These are phyloP conservation scores for Irpex sp. DNA, from an alignment of 1,284 basidiomycete species.

Conservation along the genomic window DNA sequence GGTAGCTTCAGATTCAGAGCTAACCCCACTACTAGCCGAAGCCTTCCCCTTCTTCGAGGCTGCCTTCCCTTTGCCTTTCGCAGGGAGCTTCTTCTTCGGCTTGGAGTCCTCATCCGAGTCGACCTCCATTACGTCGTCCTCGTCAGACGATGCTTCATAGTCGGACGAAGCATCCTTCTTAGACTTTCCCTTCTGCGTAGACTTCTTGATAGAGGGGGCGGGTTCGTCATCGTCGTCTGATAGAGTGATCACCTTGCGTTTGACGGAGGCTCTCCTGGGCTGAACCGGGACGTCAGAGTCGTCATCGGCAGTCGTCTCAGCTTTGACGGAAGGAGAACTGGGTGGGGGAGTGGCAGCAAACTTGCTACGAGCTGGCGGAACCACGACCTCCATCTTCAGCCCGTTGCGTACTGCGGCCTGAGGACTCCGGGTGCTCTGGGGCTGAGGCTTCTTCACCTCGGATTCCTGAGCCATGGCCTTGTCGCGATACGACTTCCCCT, in stretches of 20 bases:
- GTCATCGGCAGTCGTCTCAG: constrained; percentile 34
- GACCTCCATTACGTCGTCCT: constrained; percentile 28
- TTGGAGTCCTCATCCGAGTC: constrained; percentile 19
- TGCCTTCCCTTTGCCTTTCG: constrained; percentile 14
- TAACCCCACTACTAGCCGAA: constrained; percentile 14
- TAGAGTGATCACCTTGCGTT: constrained; percentile 30
- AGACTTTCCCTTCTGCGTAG: constrained; percentile 3
- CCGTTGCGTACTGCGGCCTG: constrained; percentile 37
- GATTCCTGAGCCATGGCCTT: constrained; percentile 34
- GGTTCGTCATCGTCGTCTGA: constrained; percentile 42
- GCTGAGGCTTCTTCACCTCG: constrained; percentile 22
- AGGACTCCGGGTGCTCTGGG: constrained; percentile 13
- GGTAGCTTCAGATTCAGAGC: constrained; percentile 20
- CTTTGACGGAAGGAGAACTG: constrained; percentile 18
- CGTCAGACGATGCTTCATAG: constrained; percentile 33
- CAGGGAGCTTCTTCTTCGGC: not conserved
- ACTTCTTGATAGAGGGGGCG: not conserved
- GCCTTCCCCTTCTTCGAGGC: constrained; percentile 17
- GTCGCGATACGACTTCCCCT: constrained; percentile 67
- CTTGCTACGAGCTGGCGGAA: constrained; percentile 26
- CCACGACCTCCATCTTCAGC: constrained; percentile 50
- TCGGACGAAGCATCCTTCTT: constrained; percentile 33
- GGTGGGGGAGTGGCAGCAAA: constrained; percentile 12
- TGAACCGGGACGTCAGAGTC: constrained; percentile 27
- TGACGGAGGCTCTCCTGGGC: constrained; percentile 27